Evolutionary conservation across 2,329 filamentous ascomycete species (phyloP), one percentile per base, ranked within the genome.

Genomic region (Botrytis deweyae): DNA sequence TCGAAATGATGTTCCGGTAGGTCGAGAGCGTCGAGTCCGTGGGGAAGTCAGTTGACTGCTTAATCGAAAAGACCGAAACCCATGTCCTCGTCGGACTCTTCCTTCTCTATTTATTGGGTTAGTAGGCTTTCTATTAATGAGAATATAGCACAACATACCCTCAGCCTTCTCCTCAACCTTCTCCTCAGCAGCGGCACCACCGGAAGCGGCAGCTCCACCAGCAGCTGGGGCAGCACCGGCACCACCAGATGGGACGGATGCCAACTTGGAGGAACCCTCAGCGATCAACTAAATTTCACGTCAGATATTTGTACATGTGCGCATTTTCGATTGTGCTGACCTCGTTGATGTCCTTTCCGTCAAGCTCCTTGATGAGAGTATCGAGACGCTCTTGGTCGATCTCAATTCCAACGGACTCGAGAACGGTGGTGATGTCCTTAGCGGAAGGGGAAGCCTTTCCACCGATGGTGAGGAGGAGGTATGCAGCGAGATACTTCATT

Each of bases 401-500:
- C 88, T 99, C 96, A 80, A 98, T 94, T 82, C 96, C 96, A 83
- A 98, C 96, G 80, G 95, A 93, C 83, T 91, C 90, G 84, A 99
- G 93, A 82, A 99, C 94, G 77, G 83, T 84, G 89, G 93, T 96
- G 90, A 99, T 87, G 84, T 98, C 95, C 80, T 86, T 85, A 82
- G 93, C 93, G 78, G 93, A 94, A 81, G 96, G 96, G 78, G 91
- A 90, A 88, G 89, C 85, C 90, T 98, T 98, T 87, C 96, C 96
- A 85, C 90, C 95, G 81, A 98, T 92, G 88, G 88, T 87, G 86
- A 98, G 93, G 84, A 99, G 95, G 84, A 99, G 94, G 91, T 97
- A 98, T 85, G 96, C 95, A 85, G 96, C 96, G 88, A 99, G 92
- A 88, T 98, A 92, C 95, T 99, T 98, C 96, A 99, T 98, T 94